Percentiles rank a stretch among this genome's conserved stretches.
These are phyloP conservation scores for Trametes cingulata DNA, from an alignment of 768 basidiomycete species.

Conservation along the genomic window DNA sequence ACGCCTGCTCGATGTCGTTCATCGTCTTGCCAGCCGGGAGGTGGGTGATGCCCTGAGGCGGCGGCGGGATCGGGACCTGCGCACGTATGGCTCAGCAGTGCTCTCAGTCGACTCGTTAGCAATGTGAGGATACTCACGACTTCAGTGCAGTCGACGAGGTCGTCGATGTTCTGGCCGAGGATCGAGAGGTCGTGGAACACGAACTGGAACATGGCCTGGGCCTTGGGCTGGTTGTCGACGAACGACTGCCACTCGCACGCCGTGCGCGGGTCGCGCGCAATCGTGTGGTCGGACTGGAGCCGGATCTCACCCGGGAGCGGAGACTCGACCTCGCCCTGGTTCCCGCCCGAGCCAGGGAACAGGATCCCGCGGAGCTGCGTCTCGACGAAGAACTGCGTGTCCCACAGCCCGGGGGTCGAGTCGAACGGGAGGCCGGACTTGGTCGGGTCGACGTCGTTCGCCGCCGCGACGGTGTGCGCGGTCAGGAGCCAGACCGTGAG, in stretches of 20 bases:
- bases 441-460: conserved; percentile 25
- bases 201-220: conserved; percentile 13
- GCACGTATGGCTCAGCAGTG: not conserved
- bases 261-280: conserved; percentile 28
- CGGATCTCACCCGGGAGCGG: conserved; percentile 25
- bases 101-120: not conserved
- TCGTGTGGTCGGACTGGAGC: conserved; percentile 27
- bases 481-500: not conserved
- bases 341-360: conserved; percentile 25
- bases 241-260: conserved; percentile 29
- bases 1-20: conserved; percentile 25
- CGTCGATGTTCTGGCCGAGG: conserved; percentile 25
- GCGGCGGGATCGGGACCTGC: conserved; percentile 1
- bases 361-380: conserved; percentile 37
- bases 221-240: conserved; percentile 18
- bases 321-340: conserved; percentile 25
- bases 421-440: conserved; percentile 24
- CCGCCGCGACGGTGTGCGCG: conserved; percentile 29
- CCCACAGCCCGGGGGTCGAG: conserved; percentile 26
- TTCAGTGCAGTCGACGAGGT: conserved; percentile 32
- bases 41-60: conserved; percentile 2
- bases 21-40: conserved; percentile 29
- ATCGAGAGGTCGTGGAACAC: conserved; percentile 30
- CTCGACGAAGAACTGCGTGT: conserved; percentile 37
- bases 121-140: conserved; percentile 17